Conservation (phyloP, 1,284 basidiomycete genomes). For the Phylloboletellus chloephorus region DNA sequence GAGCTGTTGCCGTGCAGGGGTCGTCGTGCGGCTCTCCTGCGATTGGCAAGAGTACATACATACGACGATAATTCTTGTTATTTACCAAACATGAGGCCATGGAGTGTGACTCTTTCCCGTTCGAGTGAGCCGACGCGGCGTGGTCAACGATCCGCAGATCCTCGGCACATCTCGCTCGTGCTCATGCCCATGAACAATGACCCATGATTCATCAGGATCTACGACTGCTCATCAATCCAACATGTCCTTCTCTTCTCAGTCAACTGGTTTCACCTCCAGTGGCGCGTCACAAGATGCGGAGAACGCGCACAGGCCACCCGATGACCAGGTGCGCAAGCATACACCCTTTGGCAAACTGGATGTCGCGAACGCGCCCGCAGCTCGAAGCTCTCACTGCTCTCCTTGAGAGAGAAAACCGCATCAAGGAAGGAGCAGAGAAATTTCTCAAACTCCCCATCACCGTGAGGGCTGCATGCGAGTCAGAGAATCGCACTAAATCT, state of each 20-base stretch:
- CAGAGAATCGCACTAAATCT: constrained; percentile 11
- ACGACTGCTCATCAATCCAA: constrained; percentile 22
- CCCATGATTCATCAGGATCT: constrained; percentile 23
- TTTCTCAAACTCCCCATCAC: constrained; percentile 63
- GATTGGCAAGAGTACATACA: too few species aligned
- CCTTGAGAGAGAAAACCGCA: constrained; percentile 67
- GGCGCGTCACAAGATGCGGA: constrained; percentile 24
- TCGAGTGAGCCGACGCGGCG: neutral
- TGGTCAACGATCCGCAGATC: neutral
- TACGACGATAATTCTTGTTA: too few species aligned
- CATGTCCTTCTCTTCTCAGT: constrained; percentile 31
- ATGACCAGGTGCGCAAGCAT: constrained; percentile 30
- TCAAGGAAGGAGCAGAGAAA: constrained; percentile 83
- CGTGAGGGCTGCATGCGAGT: constrained; percentile 35
- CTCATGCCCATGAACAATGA: constrained; percentile 31
- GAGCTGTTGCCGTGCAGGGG: too few species aligned
- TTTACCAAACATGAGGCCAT: too few species aligned
- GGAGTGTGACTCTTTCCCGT: constrained; percentile 2
- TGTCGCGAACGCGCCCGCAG: constrained; percentile 35
- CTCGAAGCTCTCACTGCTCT: constrained; percentile 61
- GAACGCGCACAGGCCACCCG: constrained; percentile 18
- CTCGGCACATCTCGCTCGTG: neutral
- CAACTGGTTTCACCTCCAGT: constrained; percentile 24
- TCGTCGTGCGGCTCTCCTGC: too few species aligned
- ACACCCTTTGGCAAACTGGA: neutral